Conservation (phyloP, 2,329 filamentous ascomycete genomes). For the Fulvia fulva region DNA sequence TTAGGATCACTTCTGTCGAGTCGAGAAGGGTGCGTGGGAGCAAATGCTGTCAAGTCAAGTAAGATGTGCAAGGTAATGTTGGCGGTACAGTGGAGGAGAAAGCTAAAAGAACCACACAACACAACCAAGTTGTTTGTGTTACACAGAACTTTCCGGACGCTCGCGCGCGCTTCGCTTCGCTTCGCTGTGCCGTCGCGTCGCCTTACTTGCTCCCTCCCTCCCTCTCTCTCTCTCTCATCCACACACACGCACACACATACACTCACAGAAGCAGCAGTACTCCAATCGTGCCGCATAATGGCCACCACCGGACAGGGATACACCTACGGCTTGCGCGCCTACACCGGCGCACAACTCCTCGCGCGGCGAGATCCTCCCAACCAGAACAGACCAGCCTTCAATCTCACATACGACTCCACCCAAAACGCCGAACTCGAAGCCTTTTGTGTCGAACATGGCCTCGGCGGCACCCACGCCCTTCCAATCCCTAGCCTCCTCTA, state of each 20-base stretch:
- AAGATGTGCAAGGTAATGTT: too few relatives aligned
- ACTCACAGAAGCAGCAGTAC: too few relatives aligned
- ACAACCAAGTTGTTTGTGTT: too few relatives aligned
- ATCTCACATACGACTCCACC: background rate
- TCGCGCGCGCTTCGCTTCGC: too few relatives aligned
- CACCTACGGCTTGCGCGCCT: background rate
- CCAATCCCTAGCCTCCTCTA: background rate
- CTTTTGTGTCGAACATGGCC: background rate
- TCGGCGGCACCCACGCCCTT: background rate
- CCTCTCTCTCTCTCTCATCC: background rate
- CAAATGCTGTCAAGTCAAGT: too few relatives aligned
- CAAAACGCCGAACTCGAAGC: background rate
- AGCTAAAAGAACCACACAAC: too few relatives aligned
- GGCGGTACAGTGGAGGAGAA: too few relatives aligned
- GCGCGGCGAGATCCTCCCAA: background rate
- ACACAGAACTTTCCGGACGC: too few relatives aligned
- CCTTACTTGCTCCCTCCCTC: too few relatives aligned
- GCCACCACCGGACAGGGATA: background rate
- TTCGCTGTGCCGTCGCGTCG: too few relatives aligned
- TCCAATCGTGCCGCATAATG: background rate
- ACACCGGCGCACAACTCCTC: background rate
- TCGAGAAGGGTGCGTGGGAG: too few relatives aligned
- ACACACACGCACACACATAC: background rate
- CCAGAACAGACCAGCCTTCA: background rate
- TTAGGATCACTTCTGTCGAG: too few relatives aligned